Base-by-base conservation (phyloP, 2,329 filamentous ascomycete species). In the Aquanectria penicillioides region DNA sequence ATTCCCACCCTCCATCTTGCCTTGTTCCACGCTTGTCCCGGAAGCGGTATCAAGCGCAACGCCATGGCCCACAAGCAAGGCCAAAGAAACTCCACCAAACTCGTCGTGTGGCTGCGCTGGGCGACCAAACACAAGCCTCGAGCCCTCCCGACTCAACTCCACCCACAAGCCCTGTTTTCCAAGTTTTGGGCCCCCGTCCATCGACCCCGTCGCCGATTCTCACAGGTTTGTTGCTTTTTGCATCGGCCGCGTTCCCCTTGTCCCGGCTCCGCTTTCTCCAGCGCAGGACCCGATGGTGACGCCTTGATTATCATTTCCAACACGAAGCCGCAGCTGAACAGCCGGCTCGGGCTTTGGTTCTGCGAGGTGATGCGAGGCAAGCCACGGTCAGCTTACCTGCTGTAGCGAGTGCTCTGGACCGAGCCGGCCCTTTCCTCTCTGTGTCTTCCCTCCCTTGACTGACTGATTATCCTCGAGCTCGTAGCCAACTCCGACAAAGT, bases 21-120 rank as follows among this genome's bases (percentile, higher is more conserved):
- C 34, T 44, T 53, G 37, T 52, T 51, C 55, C 47, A 52, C 33
- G 47, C 46, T 51, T 51, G 17, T 49, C 46, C 56, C 34, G 36
- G 56, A 53, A 59, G 28, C 26, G 40, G 56, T 38, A 56, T 59
- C 49, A 54, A 59, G 44, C 43, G 34, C 28, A 48, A 47, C 40
- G 40, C 55, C 31, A 44, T 18, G 20, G 9, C 49, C 23, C 15
- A 34, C 22, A 33, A 12, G 23, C 23, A 29, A 18, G 40, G 18
- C 31, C 50, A 33, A 33, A 12, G 23, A 31, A 29, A 18, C 48
- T 20, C 31, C 50, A 51, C 43, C 29, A 36, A 12, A 50, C 23
- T 46, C 15, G 34, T 36, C 18, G 17, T 34, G 43, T 23, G 28
- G 23, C 36, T 47, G 23, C 48, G 26, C 37, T 12, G 10, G 29